These are phyloP conservation scores for Aspergillus nomiae DNA, from an alignment of 2,329 filamentous ascomycete species.

Conservation along the genomic window DNA sequence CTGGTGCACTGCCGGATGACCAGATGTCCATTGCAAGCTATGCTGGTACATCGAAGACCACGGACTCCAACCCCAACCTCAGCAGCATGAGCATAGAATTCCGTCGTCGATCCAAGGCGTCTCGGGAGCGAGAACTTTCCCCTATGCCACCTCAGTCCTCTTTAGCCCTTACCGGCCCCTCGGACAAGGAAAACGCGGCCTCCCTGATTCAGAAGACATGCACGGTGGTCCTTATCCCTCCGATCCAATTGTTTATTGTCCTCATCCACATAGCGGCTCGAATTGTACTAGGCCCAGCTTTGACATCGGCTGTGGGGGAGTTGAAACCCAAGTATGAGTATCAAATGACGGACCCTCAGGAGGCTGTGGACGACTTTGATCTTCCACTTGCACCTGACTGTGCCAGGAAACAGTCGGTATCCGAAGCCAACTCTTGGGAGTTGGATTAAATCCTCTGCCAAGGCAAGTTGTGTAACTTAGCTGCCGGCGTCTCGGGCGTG, in stretches of 20 bases:
- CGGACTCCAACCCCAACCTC: slow-evolving; percentile 26
- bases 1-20: slow-evolving; percentile 4
- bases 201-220: slow-evolving; percentile 75
- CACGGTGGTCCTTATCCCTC: slow-evolving; percentile 77
- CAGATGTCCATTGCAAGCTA: background rate
- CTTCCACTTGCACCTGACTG: slow-evolving; percentile 37
- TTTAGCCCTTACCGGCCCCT: slow-evolving; percentile 54
- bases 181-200: slow-evolving; percentile 57
- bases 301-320: slow-evolving; percentile 23
- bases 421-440: slow-evolving; percentile 30
- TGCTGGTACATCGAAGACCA: slow-evolving; percentile 30
- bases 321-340: slow-evolving; percentile 21
- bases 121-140: slow-evolving; percentile 61
- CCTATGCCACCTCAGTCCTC: slow-evolving; percentile 70
- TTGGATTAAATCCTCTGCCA: slow-evolving; percentile 28
- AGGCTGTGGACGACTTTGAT: slow-evolving; percentile 42
- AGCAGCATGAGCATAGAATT: slow-evolving; percentile 38
- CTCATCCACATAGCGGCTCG: slow-evolving; percentile 80
- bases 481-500: slow-evolving; percentile 1
- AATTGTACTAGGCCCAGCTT: slow-evolving; percentile 56
- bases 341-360: slow-evolving; percentile 18
- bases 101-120: slow-evolving; percentile 59
- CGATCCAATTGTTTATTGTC: slow-evolving; percentile 72
- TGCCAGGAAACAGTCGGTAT: slow-evolving; percentile 21
- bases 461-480: background rate